Evolutionary conservation across 2,329 filamentous ascomycete genomes (phyloP).

Genomic region (Hypoxylon sp.): DNA sequence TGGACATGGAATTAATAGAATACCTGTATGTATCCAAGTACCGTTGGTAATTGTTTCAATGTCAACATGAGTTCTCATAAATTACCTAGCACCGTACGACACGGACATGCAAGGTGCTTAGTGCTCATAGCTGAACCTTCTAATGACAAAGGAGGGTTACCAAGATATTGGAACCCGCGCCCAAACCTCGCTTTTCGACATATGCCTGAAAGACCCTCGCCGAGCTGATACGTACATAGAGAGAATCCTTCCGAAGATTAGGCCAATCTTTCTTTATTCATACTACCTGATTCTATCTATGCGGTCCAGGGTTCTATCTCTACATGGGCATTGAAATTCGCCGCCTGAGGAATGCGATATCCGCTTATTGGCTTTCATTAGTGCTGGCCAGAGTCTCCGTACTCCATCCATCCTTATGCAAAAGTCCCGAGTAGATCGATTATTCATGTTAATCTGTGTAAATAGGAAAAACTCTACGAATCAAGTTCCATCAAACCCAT

Average conservation of each 20-base stretch:
- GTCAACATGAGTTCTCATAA: constrained; percentile 17
- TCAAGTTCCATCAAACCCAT: constrained; percentile 3
- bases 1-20: constrained; percentile 5
- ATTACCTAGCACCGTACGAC: constrained; percentile 8
- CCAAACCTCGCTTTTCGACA: constrained; percentile 1
- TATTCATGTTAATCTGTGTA: constrained; percentile 4
- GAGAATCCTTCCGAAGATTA: constrained; percentile 6
- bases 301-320: neutral
- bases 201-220: constrained; percentile 1
- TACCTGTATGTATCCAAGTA: neutral
- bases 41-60: neutral
- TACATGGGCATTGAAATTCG: constrained; percentile 1
- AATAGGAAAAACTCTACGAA: constrained; percentile 10
- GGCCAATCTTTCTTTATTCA: constrained; percentile 7
- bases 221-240: neutral
- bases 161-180: neutral
- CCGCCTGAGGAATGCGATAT: constrained; percentile 32
- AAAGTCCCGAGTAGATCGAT: neutral
- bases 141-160: constrained; percentile 3
- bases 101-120: constrained; percentile 3
- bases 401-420: neutral
- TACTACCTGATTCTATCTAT: constrained; percentile 8
- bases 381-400: neutral
- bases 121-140: constrained; percentile 6
- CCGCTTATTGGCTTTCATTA: constrained; percentile 21